Evolutionary conservation across 768 basidiomycete species (phyloP).

Genomic region (Coprinopsis sp.): DNA sequence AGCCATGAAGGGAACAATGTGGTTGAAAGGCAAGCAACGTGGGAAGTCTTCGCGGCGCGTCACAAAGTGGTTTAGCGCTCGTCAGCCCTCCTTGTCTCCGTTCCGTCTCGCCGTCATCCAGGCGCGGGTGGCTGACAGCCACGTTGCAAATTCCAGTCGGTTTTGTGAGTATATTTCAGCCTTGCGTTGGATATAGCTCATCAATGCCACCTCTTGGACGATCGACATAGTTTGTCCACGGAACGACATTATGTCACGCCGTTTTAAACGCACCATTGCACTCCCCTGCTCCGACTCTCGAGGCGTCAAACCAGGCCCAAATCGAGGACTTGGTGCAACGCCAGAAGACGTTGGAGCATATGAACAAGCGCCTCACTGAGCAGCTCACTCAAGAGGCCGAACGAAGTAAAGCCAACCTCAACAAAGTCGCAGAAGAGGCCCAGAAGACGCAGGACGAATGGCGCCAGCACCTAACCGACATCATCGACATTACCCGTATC

Average conservation of each 20-base stretch:
- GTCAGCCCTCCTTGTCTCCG: too few relatives aligned
- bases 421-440: constrained; percentile 48
- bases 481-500: constrained; percentile 61
- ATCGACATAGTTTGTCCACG: too few relatives aligned
- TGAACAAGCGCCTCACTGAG: constrained; percentile 48
- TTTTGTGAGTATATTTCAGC: too few relatives aligned
- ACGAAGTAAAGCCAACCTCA: constrained; percentile 40
- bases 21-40: neutral
- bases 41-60: neutral
- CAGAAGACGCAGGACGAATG: constrained; percentile 41
- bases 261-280: neutral
- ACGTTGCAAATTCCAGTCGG: too few relatives aligned
- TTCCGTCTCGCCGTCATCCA: too few relatives aligned
- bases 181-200: too few relatives aligned
- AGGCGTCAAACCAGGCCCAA: constrained; percentile 58
- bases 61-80: too few relatives aligned
- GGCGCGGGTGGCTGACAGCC: too few relatives aligned
- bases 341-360: constrained; percentile 60
- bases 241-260: neutral
- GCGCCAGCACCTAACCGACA: constrained; percentile 57
- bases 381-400: constrained; percentile 41
- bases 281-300: constrained; percentile 37
- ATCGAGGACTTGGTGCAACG: constrained; percentile 72
- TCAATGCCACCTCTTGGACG: too few relatives aligned
- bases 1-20: constrained; percentile 40